Base-by-base conservation (phyloP, 1,284 basidiomycete species). In the Neonothopanus nambi region DNA sequence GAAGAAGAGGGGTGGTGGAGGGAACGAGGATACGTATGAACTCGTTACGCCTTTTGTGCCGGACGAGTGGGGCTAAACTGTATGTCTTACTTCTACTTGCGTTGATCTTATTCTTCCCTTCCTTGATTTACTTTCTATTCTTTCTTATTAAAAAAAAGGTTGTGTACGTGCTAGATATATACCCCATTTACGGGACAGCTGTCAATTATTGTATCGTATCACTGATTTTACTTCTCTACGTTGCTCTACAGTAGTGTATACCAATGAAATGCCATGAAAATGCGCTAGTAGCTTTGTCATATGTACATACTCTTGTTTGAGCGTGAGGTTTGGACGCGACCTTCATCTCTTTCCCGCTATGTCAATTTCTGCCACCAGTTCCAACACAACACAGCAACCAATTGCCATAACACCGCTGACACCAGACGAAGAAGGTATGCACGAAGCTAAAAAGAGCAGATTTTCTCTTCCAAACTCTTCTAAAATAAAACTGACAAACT, bases 41-140 rank as follows among this genome's bases (percentile, higher is more conserved):
- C 76, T 90, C 15, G 87, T 91, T 51, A 91, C 89, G 24, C 89
- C 89, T 0, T 91, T 91, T 66, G 77, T 83, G 17, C 67, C 79
- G n/a, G 79, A 82, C 54, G 82, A 82, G 59, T 84, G 79, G 79
- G 79, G 81, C 47, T 80, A 60, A 63, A 35, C 4, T 24, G 26
- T 15, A 24, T 43, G 6, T 33, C 15, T 18, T 20, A 24, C 30
- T 18, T 35, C 36, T 43, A 30, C 40, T 24, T 39, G 28, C n/a
- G n/a, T n/a, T n/a, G n/a, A n/a, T n/a, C n/a, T n/a, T n/a, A n/a
- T n/a, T n/a, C n/a, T n/a, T n/a, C n/a, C n/a, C n/a, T n/a, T n/a
- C n/a, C n/a, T n/a, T 48, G 8, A 15, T 24, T 8, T 20, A 11
- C 26, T 15, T n/a, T 35, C 30, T 28, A 17, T 45, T 45, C 26